phyloP scores from a whole-genome alignment of 192 early-diverging fungal species.

The Oehlia diaphana region DNA sequence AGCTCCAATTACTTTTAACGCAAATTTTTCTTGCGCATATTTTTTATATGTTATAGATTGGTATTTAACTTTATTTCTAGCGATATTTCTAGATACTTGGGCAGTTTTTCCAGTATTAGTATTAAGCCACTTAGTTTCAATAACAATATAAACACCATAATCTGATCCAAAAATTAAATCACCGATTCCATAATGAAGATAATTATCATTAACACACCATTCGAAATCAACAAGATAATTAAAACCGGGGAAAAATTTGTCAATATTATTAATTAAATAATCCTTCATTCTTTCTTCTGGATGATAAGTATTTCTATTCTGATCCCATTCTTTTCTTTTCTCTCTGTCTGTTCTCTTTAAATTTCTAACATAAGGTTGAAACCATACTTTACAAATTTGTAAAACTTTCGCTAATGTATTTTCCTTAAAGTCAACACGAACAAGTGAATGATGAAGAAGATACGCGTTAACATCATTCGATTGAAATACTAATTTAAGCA shows the following conservation, averaged over 20 bases:
- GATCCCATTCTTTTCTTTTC: conserved; percentile 1
- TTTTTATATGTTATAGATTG: neutral
- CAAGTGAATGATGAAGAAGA: neutral
- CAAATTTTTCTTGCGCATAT: neutral
- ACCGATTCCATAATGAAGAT: neutral
- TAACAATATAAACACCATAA: neutral
- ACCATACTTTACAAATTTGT: neutral
- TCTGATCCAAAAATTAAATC: conserved; percentile 18
- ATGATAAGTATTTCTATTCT: neutral
- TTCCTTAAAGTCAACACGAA: neutral
- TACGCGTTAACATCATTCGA: neutral
- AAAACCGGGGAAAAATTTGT: neutral
- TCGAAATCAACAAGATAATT: neutral
- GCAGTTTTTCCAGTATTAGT: neutral
- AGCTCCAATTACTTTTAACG: neutral
- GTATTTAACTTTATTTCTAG: neutral
- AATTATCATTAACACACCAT: no score
- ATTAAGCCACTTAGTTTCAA: conserved; percentile 12
- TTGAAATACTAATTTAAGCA: neutral
- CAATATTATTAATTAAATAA: neutral
- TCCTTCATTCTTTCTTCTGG: neutral
- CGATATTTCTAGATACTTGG: neutral
- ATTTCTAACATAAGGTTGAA: neutral
- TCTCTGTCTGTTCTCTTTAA: neutral
- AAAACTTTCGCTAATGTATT: neutral